Base-by-base conservation (phyloP, 495 filamentous ascomycete genomes). In the Penicillium nucicola region DNA sequence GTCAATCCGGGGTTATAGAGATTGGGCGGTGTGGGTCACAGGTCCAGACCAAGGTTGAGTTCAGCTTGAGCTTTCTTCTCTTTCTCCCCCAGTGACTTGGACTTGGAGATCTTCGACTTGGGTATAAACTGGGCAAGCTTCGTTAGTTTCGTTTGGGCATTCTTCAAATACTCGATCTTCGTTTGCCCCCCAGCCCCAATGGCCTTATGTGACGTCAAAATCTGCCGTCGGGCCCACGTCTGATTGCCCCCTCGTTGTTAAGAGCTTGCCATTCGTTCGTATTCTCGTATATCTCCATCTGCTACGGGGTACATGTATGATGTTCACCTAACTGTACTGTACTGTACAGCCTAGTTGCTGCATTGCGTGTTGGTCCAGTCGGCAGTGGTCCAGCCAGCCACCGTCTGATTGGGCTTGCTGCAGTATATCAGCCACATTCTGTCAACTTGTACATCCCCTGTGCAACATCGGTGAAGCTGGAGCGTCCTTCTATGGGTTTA, bases 21-120 rank as follows among this genome's bases (percentile, higher is more conserved):
- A 17, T 50, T 49, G 45, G 60, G 62, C 60, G 62, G 63, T 64
- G 63, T 66, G 57, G 60, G 59, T 64, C 60, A 61, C 57, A 51
- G 45, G 57, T 31, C 25, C 2, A 28, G 25, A 28, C 2, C 5
- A 28, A 28, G 25, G 1, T 23, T 2, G 7, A 28, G 25, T 28
- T 8, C 5, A 9, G 10, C 25, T 28, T 28, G 25, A 28, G 25
- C 6, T 28, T 5, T 22, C 20, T 22, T 5, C 20, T 22, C n/a
- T n/a, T n/a, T n/a, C n/a, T n/a, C n/a, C n/a, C 22, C 4, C 0
- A 23, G 25, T 28, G 2, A 28, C 25, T 28, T 22, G 20, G 2
- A 22, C 20, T 22, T 22, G 5, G 25, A 28, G 25, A 28, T 20
- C 12, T 41, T 14, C 25, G 4, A 6, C 14, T 28, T 28, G 20